Percentiles rank a stretch among this genome's conserved stretches.
Conservation (phyloP, 108 stramenopile species). For the Nitzschia putrida region DNA sequence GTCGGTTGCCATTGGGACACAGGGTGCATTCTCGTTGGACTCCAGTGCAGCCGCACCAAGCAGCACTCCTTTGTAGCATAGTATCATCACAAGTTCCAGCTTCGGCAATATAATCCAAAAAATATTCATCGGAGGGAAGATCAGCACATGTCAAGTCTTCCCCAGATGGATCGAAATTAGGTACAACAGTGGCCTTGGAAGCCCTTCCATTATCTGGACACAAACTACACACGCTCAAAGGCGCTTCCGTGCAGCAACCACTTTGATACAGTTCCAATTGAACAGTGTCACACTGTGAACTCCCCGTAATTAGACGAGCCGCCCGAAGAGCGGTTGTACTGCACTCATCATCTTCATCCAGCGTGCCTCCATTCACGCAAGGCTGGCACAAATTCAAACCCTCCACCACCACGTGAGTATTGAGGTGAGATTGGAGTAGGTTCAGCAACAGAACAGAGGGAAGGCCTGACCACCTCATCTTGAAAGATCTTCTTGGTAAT, state of each 20-base stretch:
- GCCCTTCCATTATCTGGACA: constrained; percentile 19
- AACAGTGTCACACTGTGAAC: constrained; percentile 1
- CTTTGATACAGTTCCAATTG: constrained; percentile 9
- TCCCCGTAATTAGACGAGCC: not conserved
- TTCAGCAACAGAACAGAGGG: too few relatives aligned
- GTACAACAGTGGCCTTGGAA: constrained; percentile 1
- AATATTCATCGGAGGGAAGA: constrained; percentile 6
- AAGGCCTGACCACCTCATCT: too few relatives aligned
- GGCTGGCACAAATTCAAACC: constrained; percentile 7
- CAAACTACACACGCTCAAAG: constrained; percentile 11
- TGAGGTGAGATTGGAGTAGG: too few relatives aligned
- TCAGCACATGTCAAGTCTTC: constrained; percentile 25
- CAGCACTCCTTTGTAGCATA: constrained; percentile 22
- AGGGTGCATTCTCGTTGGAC: constrained; percentile 13
- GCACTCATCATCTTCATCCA: constrained; percentile 3
- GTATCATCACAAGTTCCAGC: constrained; percentile 26
- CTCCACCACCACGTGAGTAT: too few relatives aligned
- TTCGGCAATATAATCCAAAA: constrained; percentile 20
- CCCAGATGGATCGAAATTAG: constrained; percentile 4
- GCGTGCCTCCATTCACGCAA: constrained; percentile 7
- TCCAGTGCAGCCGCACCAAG: constrained; percentile 29
- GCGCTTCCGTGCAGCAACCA: constrained; percentile 14
- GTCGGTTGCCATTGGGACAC: constrained; percentile 19
- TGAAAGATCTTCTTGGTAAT: too few relatives aligned
- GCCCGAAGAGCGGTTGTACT: not conserved